Base-by-base conservation (phyloP, 2,329 filamentous ascomycete species). In the Hortaea werneckii region DNA sequence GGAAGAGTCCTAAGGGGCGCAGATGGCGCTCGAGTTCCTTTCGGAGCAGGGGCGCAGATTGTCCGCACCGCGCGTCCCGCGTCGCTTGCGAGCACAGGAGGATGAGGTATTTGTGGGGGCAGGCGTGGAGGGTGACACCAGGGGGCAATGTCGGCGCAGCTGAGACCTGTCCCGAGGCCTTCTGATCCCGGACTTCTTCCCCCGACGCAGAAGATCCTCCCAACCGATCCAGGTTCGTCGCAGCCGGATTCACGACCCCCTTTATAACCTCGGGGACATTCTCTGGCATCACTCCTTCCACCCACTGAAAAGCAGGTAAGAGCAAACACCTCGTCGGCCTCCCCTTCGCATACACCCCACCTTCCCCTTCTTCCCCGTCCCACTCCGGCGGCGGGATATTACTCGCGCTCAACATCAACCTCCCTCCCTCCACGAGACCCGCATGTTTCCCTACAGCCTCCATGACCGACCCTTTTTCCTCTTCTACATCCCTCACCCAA, bases 61-160 rank as follows among this genome's bases (percentile, higher is more conserved):
- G 89, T 0, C 90, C 92, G 64, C 92, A 96, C 57, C 92, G 85
- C 0, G 87, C 89, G 65, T 96, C 92, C 51, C 92, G 84, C n/a
- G 87, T 95, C 59, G 80, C 81, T 63, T 96, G 92, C 40, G 86
- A 94, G 73, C 92, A 98, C 61, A 98, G 82, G 42, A 98, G 78
- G 60, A 98, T 87, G 27, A 96, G 76, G 53, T 83, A 88, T 50
- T 79, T 76, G 72, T 96, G 90, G 3, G 88, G 87, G 54, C 82
- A 89, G 4, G 83, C 75, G 5, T 79, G 78, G 13, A 80, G 71
- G 29, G 67, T 72, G 32, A 84, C 69, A 29, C 58, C 58, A 2
- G 55, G 45, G 1, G 63, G 62, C 28, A 64, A 54, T 45, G 42
- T 50, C 46, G 12, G 42, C 28, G 29, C n/a, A n/a, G 35, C 29